Percentiles rank a stretch among this genome's conserved stretches.
Evolutionary conservation across 129 eudicot genomes (phyloP).

Genomic region (Artemisia argyi): DNA sequence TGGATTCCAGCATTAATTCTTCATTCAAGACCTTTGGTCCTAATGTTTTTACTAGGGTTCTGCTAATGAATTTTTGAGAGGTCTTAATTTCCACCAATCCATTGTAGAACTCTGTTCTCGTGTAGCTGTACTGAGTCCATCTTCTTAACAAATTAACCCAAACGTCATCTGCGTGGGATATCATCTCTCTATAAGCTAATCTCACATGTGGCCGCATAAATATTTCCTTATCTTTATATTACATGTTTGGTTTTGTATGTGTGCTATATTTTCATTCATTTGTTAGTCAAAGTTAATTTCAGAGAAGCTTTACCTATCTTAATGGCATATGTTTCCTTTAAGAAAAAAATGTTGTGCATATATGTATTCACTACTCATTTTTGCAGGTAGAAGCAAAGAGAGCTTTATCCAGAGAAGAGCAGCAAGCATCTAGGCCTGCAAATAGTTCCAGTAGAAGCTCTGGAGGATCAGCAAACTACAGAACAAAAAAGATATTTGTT

Average conservation of each 20-base stretch:
- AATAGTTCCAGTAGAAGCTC: constrained; percentile 36
- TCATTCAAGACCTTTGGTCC: not conserved
- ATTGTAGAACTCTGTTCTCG: not conserved
- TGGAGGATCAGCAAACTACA: constrained; percentile 48
- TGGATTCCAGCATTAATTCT: not conserved
- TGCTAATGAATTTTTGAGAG: not conserved
- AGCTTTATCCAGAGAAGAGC: constrained; percentile 74
- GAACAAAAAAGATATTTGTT: constrained; percentile 82
- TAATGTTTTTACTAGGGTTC: not conserved
- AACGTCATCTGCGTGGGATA: too few relatives aligned
- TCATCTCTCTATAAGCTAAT: too few relatives aligned
- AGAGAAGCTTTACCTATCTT: not conserved
- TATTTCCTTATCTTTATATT: not conserved
- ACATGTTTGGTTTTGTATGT: not conserved
- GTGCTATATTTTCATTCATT: not conserved
- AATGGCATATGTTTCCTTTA: not conserved
- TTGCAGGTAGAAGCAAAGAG: constrained; percentile 79
- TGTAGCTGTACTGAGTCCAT: not conserved
- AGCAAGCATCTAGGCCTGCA: constrained; percentile 48
- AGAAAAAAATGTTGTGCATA: not conserved
- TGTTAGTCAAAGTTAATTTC: not conserved
- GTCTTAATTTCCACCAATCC: not conserved
- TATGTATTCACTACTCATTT: not conserved
- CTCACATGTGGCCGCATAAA: too few relatives aligned
- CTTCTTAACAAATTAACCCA: not conserved